phyloP scores from a whole-genome alignment of 768 basidiomycete genomes.

The Pisolithus marmoratus region DNA sequence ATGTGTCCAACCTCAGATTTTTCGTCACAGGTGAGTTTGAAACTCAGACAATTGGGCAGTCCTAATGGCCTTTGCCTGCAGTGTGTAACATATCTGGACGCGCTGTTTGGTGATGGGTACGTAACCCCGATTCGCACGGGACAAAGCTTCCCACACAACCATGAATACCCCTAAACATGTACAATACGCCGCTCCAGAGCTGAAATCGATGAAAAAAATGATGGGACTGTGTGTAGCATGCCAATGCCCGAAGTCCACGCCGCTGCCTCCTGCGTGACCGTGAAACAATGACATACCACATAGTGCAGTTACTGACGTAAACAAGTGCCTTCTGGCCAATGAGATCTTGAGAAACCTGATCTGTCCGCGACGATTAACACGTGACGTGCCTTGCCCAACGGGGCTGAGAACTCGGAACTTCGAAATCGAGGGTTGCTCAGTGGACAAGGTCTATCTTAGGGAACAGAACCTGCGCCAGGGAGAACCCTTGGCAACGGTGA shows the following conservation, averaged over 20 bases:
- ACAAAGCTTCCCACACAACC: too few relatives aligned
- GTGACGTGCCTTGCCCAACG: not conserved
- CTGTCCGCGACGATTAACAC: not conserved
- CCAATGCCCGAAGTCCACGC: not conserved
- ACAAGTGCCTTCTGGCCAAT: not conserved
- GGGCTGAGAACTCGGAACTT: not conserved
- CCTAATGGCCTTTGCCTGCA: too few relatives aligned
- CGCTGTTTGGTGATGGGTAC: conserved; percentile 12
- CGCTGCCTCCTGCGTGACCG: not conserved
- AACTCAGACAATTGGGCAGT: too few relatives aligned
- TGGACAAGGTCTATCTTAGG: not conserved
- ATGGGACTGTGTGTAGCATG: not conserved
- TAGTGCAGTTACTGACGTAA: not conserved
- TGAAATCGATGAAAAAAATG: not conserved
- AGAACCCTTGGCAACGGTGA: not conserved
- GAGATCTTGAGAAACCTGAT: not conserved
- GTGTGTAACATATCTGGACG: conserved; percentile 9
- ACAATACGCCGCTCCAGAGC: too few relatives aligned
- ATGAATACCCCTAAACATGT: too few relatives aligned
- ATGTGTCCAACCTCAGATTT: too few relatives aligned
- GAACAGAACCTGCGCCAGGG: not conserved
- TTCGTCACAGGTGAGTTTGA: too few relatives aligned
- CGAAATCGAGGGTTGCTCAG: not conserved
- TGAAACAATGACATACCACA: not conserved
- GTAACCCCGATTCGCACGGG: too few relatives aligned